These are phyloP conservation scores for Spizellomyces sp. DNA, from an alignment of 192 early-diverging fungal genomes.

Conservation along the genomic window DNA sequence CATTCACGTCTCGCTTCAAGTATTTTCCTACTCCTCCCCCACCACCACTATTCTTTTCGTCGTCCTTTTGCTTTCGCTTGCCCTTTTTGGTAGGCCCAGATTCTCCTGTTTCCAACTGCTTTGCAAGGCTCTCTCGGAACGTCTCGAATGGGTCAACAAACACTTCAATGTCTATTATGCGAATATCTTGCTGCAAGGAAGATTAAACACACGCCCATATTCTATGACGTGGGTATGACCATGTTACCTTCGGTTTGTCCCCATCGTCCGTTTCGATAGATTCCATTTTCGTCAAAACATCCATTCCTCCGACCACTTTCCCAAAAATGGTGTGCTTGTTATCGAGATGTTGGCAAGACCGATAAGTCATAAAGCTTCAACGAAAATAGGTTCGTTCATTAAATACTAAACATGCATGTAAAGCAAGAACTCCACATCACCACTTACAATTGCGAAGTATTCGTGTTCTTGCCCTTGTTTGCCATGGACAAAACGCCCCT, in stretches of 20 bases:
- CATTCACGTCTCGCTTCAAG: slow-evolving; percentile 32
- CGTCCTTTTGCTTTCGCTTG: slow-evolving; percentile 9
- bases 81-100: slow-evolving; percentile 17
- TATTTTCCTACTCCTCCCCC: slow-evolving; percentile 67
- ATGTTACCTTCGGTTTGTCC: slow-evolving; percentile 65
- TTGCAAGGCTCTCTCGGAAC: slow-evolving; percentile 63
- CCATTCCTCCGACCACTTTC: slow-evolving; percentile 84
- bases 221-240: slow-evolving; percentile 1
- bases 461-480: slow-evolving; percentile 90
- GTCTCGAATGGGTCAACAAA: slow-evolving; percentile 87
- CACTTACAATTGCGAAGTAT: slow-evolving; percentile 72
- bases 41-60: slow-evolving; percentile 21
- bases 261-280: slow-evolving; percentile 66
- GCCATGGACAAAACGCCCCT: slow-evolving; percentile 94
- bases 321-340: slow-evolving; percentile 96
- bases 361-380: slow-evolving; percentile 54
- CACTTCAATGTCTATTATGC: slow-evolving; percentile 71
- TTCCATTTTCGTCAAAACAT: slow-evolving; percentile 82
- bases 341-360: slow-evolving; percentile 48
- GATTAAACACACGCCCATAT: neutral
- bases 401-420: neutral
- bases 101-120: slow-evolving; percentile 58
- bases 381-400: neutral
- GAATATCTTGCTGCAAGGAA: slow-evolving; percentile 56
- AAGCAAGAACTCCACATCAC: too few species aligned